phyloP scores from a whole-genome alignment of 805 yeast genomes.

The Metschnikowia amazonensis region DNA sequence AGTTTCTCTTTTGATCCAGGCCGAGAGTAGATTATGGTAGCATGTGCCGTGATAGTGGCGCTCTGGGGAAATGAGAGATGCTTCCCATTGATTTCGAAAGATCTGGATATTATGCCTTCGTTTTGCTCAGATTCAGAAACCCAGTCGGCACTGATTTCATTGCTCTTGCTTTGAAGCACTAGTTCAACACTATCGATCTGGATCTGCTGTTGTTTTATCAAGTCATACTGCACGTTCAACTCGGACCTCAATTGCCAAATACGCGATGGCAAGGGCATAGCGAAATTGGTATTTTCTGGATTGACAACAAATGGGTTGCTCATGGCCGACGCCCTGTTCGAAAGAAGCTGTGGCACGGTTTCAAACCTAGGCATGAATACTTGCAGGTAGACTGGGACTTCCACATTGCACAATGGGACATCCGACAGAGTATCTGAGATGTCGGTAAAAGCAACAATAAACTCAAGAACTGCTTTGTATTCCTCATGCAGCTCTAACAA shows the following conservation, averaged over 20 bases:
- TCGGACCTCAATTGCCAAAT: conserved; percentile 26
- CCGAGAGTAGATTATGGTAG: conserved; percentile 15
- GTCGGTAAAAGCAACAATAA: conserved; percentile 25
- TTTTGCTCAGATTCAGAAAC: conserved; percentile 5
- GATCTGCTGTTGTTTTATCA: conserved; percentile 14
- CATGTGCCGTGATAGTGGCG: conserved; percentile 14
- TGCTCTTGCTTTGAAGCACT: conserved; percentile 24
- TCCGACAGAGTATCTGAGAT: conserved; percentile 18
- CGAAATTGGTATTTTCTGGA: conserved; percentile 10
- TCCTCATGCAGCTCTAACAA: conserved; percentile 8
- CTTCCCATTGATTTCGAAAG: conserved; percentile 34
- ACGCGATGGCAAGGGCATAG: conserved; percentile 31
- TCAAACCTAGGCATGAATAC: conserved; percentile 24
- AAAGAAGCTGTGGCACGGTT: conserved; percentile 28
- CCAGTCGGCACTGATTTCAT: conserved; percentile 24
- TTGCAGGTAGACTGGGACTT: conserved; percentile 23
- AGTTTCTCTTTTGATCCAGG: conserved; percentile 19
- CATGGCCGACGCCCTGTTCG: conserved; percentile 25
- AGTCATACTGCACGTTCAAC: conserved; percentile 5
- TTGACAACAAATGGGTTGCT: conserved; percentile 35
- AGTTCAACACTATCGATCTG: conserved; percentile 18
- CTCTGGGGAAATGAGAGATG: conserved; percentile 40
- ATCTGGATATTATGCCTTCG: conserved; percentile 10
- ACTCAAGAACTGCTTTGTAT: conserved; percentile 18
- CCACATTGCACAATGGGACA: conserved; percentile 23